These are phyloP conservation scores for Blepharisma stoltei DNA, from an alignment of 73 alveolate genomes.

Conservation along the genomic window DNA sequence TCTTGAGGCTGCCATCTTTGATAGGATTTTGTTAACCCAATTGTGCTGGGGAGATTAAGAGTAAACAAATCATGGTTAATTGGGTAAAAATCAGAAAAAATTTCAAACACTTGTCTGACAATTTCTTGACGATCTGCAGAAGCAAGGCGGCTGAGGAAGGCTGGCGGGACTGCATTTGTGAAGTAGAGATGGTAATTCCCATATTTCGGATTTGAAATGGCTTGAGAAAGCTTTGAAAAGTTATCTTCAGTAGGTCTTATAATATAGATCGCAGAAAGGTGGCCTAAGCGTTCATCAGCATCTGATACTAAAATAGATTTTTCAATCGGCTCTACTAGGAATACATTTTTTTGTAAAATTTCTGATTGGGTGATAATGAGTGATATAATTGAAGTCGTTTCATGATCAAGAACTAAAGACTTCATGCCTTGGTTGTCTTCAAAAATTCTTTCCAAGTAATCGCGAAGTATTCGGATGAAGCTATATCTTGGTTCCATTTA, in stretches of 20 bases:
- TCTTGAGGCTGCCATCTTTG: constrained; percentile 54
- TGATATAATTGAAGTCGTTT: constrained; percentile 74
- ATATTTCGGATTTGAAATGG: constrained; percentile 62
- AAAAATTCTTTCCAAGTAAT: constrained; percentile 78
- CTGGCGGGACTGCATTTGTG: constrained; percentile 72
- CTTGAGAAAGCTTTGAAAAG: constrained; percentile 46
- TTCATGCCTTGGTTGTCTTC: constrained; percentile 72
- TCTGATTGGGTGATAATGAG: constrained; percentile 63
- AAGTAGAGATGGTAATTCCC: constrained; percentile 78
- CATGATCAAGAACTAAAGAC: constrained; percentile 75
- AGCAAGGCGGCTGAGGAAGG: constrained; percentile 72
- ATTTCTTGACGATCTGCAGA: constrained; percentile 80
- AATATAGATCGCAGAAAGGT: constrained; percentile 70
- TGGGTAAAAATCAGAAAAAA: constrained; percentile 42
- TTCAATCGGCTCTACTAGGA: constrained; percentile 74
- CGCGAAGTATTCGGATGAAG: constrained; percentile 55
- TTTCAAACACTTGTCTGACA: constrained; percentile 68
- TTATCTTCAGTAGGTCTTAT: constrained; percentile 63
- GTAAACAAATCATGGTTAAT: constrained; percentile 72
- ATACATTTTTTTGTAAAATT: constrained; percentile 71
- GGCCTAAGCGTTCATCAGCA: constrained; percentile 53
- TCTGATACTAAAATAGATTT: constrained; percentile 40
- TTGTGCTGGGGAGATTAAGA: constrained; percentile 58
- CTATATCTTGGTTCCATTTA: constrained; percentile 30
- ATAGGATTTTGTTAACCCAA: constrained; percentile 45